A percentile compares a stretch with the other conserved stretches of the same genome.
Conservation (phyloP, 2,329 filamentous ascomycete species). For the Daldinia sp. region DNA sequence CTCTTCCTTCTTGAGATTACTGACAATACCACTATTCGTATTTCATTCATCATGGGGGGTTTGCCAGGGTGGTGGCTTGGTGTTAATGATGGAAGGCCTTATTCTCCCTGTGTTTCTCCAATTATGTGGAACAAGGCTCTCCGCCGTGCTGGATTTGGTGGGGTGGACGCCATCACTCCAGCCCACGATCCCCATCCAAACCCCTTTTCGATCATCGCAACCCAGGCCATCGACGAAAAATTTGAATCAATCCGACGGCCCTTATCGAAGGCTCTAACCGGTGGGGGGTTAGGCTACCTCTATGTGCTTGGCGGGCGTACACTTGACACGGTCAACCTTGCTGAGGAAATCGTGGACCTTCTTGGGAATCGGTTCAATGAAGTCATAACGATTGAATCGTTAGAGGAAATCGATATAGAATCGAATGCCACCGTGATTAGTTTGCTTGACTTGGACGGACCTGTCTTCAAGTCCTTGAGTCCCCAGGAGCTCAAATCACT, state of each 20-base stretch:
- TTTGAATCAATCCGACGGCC: conserved; percentile 25
- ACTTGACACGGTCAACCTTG: neutral
- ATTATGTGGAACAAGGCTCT: conserved; percentile 18
- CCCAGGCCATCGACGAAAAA: neutral
- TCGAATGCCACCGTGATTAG: neutral
- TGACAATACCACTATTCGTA: neutral
- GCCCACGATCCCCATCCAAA: neutral
- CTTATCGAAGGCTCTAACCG: conserved; percentile 5
- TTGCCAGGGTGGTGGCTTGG: conserved; percentile 43
- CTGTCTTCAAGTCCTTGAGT: neutral
- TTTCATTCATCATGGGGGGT: conserved; percentile 9
- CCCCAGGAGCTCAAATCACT: neutral
- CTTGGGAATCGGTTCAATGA: neutral
- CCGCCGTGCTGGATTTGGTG: conserved; percentile 21
- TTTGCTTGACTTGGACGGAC: neutral
- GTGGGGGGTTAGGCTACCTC: neutral
- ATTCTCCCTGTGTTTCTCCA: neutral
- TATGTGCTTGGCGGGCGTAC: neutral
- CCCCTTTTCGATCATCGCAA: neutral
- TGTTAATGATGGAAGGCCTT: conserved; percentile 33
- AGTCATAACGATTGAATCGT: neutral
- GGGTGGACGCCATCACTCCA: conserved; percentile 9
- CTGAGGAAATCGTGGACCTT: neutral
- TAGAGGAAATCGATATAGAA: neutral
- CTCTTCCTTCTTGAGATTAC: conserved; percentile 55